Evolutionary conservation across 2,329 filamentous ascomycete genomes (phyloP).

Genomic region (Rachicladosporium sp.): DNA sequence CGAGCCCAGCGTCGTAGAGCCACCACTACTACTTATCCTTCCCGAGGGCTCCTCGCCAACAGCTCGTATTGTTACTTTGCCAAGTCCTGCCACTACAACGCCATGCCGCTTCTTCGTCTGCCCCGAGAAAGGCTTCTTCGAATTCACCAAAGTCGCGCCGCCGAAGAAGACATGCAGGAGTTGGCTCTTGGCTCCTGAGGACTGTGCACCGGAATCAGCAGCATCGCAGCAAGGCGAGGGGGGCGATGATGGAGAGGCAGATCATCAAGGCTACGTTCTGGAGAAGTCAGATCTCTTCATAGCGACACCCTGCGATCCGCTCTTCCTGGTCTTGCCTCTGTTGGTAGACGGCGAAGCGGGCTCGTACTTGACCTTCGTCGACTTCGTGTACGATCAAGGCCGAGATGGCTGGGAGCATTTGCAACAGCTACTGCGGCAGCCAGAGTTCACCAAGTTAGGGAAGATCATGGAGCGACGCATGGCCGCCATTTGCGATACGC

Average conservation of each 20-base stretch:
- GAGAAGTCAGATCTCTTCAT: slow-evolving; percentile 65
- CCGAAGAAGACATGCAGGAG: slow-evolving; percentile 40
- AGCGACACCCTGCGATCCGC: slow-evolving; percentile 69
- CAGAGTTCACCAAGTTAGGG: slow-evolving; percentile 32
- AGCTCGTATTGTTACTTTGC: slow-evolving; percentile 43
- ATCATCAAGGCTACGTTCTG: slow-evolving; percentile 41
- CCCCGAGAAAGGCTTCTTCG: slow-evolving; percentile 45
- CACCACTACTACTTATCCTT: slow-evolving; percentile 45
- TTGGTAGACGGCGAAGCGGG: slow-evolving; percentile 8
- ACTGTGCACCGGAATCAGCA: no score
- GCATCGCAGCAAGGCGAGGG: neutral
- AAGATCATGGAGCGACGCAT: slow-evolving; percentile 40
- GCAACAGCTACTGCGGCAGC: slow-evolving; percentile 37
- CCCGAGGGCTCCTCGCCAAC: slow-evolving; percentile 40
- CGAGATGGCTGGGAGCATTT: slow-evolving; percentile 44
- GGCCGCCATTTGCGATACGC: slow-evolving; percentile 61
- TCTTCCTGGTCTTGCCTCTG: slow-evolving; percentile 78
- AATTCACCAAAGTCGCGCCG: slow-evolving; percentile 46
- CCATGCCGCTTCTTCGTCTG: slow-evolving; percentile 46
- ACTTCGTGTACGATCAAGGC: slow-evolving; percentile 55
- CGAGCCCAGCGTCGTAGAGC: slow-evolving; percentile 26
- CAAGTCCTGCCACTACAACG: slow-evolving; percentile 39
- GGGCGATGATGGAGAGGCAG: neutral
- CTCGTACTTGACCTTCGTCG: slow-evolving; percentile 51
- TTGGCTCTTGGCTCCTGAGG: slow-evolving; percentile 37